Evolutionary conservation across 2,329 filamentous ascomycete species (phyloP), one percentile per base, ranked within the genome.

Genomic region (Microsporum canis): DNA sequence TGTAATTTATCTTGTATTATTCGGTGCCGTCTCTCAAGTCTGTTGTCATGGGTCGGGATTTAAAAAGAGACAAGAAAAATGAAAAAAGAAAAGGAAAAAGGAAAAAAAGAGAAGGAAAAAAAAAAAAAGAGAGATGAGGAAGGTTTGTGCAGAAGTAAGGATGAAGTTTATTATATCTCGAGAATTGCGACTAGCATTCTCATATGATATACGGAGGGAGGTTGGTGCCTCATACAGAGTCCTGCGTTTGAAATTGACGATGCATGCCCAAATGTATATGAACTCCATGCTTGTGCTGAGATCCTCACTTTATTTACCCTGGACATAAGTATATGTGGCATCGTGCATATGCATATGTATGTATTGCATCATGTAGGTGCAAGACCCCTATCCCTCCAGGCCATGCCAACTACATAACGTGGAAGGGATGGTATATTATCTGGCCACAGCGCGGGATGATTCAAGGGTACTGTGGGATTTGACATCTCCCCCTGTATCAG

Each of bases 271-370:
- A 17, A 14, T 14, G 6, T 53, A n/a, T 34, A n/a, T 34, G 49
- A 53, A 53, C 49, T 53, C 49, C 27, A 14, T 53, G 49, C 49
- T 53, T 53, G 12, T 31, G 27, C n/a, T 34, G 31, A 53, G 49
- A 53, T 53, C 49, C n/a, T 43, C 39, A 12, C 39, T 43, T 2
- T 12, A 43, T 14, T 7, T 53, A 53, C 29, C 31, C 49, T 53
- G 4, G 17, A 53, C 23, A 27, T 33, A 29, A 33, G 49, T 33
- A 53, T 34, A 33, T 31, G 27, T 53, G 27, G 49, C 49, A 34
- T 53, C 49, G 5, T 53, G 49, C 49, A 53, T 53, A 53, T 53
- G 49, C 49, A 53, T 53, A 43, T 43, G 39, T 53, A 31, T 31
- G 49, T 53, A 29, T 53, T 53, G 49, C 49, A 53, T 53, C 31